Evolutionary conservation across 2,329 filamentous ascomycete species (phyloP), one percentile per base, ranked within the genome.

Genomic region (Sclerotinia sclerotiorum): DNA sequence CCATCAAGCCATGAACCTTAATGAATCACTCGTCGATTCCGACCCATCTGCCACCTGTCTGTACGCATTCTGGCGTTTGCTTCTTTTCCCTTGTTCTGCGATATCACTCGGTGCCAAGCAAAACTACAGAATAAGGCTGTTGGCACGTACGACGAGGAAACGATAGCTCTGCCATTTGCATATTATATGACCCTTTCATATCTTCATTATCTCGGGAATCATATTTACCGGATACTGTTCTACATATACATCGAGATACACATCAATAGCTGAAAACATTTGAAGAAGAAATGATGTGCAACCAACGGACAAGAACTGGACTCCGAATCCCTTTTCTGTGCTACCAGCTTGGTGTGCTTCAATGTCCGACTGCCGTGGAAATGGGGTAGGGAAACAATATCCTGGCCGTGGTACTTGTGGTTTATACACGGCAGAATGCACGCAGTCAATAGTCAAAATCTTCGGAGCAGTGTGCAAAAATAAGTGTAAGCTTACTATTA

Each of bases 291-390:
- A 17, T 39, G 7, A 21, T 62, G 29, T 21, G 21, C 46, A 29
- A 62, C 29, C 21, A 49, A 35, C 46, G 58, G 46, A 62, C 29
- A 62, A 24, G 8, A 35, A 5, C 21, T 62, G 13, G 17, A 39
- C 29, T 62, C 58, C 21, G 27, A 56, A 39, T 56, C 13, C 24
- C 46, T 46, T 49, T 19, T 19, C 27, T 49, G 44, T 24, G 4
- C 35, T 49, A 39, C 29, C 44, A 49, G 19, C 54, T 15, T n/a
- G 13, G 8, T 4, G 49, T 27, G 8, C 4, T 49, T 62, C 11
- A 44, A 48, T n/a, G 58, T 61, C 44, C 58, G 58, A 49, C 27
- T 62, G 4, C 44, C 29, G 7, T 62, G 29, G n/a, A 62, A 27
- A 62, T 32, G 29, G 15, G 5, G 35, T 27, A 39, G 46, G 8